These are phyloP conservation scores for Capsella rubella DNA, from an alignment of 441 rosid species.

Conservation along the genomic window DNA sequence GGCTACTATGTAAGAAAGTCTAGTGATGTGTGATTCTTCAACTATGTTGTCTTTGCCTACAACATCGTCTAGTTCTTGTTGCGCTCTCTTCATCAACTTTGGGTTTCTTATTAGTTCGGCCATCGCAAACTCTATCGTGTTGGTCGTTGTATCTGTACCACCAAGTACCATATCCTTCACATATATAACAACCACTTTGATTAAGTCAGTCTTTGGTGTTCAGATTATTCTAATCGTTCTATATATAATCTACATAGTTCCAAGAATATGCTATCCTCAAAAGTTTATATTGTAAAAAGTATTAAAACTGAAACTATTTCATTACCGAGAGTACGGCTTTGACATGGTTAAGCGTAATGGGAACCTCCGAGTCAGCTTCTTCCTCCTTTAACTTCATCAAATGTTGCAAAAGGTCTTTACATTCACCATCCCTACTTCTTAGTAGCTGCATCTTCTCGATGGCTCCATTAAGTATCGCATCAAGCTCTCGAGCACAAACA, in stretches of 20 bases:
- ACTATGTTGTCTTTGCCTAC: constrained; percentile 54
- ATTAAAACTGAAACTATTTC: not conserved
- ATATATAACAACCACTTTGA: not conserved
- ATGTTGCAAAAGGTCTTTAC: constrained; percentile 55
- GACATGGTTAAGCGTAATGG: constrained; percentile 49
- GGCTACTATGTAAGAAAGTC: constrained; percentile 50
- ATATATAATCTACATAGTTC: no score
- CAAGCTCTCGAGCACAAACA: constrained; percentile 32
- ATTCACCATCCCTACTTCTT: constrained; percentile 38
- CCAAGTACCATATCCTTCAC: constrained; percentile 61
- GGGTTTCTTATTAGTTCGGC: constrained; percentile 54
- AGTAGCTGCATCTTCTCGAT: constrained; percentile 47
- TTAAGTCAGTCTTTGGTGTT: not conserved
- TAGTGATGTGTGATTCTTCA: constrained; percentile 57
- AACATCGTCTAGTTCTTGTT: constrained; percentile 53
- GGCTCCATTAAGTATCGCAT: constrained; percentile 50
- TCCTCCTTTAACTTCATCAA: constrained; percentile 51
- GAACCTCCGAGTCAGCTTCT: constrained; percentile 48
- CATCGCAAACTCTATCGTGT: constrained; percentile 53
- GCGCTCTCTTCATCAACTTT: constrained; percentile 41
- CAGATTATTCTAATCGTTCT: no score
- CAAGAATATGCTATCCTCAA: no score
- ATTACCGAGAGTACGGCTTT: constrained; percentile 56
- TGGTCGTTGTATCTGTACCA: constrained; percentile 56
- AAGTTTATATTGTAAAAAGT: no score